Evolutionary conservation across 495 filamentous ascomycete species (phyloP), one percentile per base, ranked within the genome.

Genomic region (Penicillium soppii): DNA sequence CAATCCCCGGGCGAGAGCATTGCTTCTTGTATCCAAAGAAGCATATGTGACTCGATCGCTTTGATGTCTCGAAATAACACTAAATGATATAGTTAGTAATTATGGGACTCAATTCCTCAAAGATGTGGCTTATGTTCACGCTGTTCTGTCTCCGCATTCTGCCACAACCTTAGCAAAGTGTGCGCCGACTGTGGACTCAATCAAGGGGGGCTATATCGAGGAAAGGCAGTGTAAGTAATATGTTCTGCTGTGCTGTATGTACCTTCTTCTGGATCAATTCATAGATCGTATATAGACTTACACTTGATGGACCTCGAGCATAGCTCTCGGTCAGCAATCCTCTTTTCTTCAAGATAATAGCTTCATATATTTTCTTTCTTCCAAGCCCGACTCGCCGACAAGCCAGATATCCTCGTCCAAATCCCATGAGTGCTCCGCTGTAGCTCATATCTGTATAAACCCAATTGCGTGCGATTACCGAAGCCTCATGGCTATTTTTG

Each of bases 161-260:
- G 78, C 76, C 29, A 91, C 88, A 25, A 95, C 78, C 6, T 72
- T 75, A 10, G 81, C 73, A 47, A 97, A 95, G 61, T 97, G 89
- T 46, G 91, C 78, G 1, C 89, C 87, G 40, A 95, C 79, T 1
- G 92, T 96, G 46, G 82, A 74, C 22, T 86, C 77, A 35, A 91
- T 71, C 22, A 94, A 74, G 8, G 88, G 81, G 10, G 89, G 88
- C 89, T 92, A 41, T 52, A 42, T 36, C 40, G 15, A 21, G 10
- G 1, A 8, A 26, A 17, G 51, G 17, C 10, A 17, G 19, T 29
- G 9, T 1, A 10, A 27, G 38, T 7, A 49, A 32, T 2, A 7
- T 32, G 23, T 10, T 3, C 6, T 37, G 20, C 23, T 8, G 17
- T 17, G 36, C 30, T 12, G 43, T 26, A 36, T 16, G 20, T 1